Evolutionary conservation across 768 basidiomycete genomes (phyloP).

Genomic region (Hirschioporus abietinus): DNA sequence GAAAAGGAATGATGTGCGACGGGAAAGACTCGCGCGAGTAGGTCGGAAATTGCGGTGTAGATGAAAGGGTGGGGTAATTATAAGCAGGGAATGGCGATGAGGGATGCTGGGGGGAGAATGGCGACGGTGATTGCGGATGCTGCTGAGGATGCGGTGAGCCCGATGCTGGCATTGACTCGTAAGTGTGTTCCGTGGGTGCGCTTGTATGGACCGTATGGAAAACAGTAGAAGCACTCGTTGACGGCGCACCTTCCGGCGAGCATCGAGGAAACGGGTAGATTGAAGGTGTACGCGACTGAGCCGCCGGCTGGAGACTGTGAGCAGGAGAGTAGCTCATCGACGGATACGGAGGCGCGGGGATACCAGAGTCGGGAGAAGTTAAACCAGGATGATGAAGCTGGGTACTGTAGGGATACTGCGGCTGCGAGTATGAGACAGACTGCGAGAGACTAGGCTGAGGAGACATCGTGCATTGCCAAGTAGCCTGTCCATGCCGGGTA

Average conservation of each 20-base stretch:
- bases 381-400: constrained; percentile 21
- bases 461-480: constrained; percentile 42
- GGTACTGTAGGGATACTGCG: constrained; percentile 33
- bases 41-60: constrained; percentile 5
- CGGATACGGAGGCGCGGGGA: neutral
- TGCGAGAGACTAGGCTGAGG: constrained; percentile 30
- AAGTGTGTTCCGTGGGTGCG: neutral
- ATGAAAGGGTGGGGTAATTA: constrained; percentile 8
- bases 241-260: constrained; percentile 13
- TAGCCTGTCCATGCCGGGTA: constrained; percentile 33
- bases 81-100: constrained; percentile 13
- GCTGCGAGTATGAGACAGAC: constrained; percentile 29
- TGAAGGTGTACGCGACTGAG: constrained; percentile 27
- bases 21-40: constrained; percentile 1
- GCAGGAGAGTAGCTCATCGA: constrained; percentile 1
- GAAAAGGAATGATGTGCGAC: constrained; percentile 7
- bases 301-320: neutral
- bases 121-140: constrained; percentile 20
- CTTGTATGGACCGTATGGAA: neutral
- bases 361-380: constrained; percentile 8
- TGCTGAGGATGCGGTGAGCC: constrained; percentile 25
- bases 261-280: constrained; percentile 34
- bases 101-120: constrained; percentile 17
- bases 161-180: neutral
- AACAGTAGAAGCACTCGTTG: neutral